phyloP scores from a whole-genome alignment of 2,329 filamentous ascomycete species.

The Leptosphaerulina australis region DNA sequence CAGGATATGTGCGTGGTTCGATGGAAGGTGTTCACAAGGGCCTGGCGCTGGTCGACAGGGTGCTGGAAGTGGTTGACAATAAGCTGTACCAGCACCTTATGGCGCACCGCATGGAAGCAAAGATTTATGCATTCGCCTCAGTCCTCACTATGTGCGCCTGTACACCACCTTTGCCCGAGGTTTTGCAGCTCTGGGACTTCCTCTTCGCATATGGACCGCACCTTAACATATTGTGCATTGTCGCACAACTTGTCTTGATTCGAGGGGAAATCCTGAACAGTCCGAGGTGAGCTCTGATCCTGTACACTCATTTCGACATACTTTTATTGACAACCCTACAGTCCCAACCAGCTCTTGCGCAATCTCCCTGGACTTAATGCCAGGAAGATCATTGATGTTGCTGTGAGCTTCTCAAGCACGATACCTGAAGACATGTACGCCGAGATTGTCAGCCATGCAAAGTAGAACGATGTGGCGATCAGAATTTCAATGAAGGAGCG shows the following conservation, averaged over 20 bases:
- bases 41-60: constrained; percentile 87
- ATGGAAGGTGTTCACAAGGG: constrained; percentile 98
- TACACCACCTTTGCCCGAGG: constrained; percentile 91
- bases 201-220: constrained; percentile 95
- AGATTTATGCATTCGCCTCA: constrained; percentile 95
- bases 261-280: constrained; percentile 82
- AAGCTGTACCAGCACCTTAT: constrained; percentile 85
- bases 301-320: background rate
- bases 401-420: constrained; percentile 84
- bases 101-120: constrained; percentile 84
- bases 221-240: constrained; percentile 93
- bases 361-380: constrained; percentile 85
- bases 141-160: constrained; percentile 95
- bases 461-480: constrained; percentile 51
- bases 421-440: constrained; percentile 90
- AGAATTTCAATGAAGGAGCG: background rate
- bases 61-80: constrained; percentile 87
- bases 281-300: constrained; percentile 66
- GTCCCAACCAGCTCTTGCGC: constrained; percentile 89
- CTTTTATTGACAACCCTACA: constrained; percentile 48
- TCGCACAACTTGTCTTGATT: constrained; percentile 90
- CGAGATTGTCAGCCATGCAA: constrained; percentile 86
- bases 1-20: constrained; percentile 90
- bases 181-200: constrained; percentile 94
- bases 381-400: constrained; percentile 81